Evolutionary conservation across 495 filamentous ascomycete genomes (phyloP).

Genomic region (Daldinia bambusicola): DNA sequence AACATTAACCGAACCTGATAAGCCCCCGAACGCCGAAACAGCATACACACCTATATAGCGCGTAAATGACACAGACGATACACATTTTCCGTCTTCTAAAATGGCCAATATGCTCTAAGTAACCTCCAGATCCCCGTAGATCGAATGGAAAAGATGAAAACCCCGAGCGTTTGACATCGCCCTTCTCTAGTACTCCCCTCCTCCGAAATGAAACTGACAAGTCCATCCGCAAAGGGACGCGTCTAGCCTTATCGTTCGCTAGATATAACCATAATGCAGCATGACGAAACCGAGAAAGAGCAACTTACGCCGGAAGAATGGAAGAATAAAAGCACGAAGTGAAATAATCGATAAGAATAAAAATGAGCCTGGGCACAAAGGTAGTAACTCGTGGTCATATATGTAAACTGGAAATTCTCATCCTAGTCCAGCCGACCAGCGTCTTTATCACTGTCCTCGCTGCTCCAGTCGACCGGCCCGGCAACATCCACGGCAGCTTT

Average conservation of each 20-base stretch:
- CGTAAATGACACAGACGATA: background rate
- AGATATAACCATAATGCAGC: background rate
- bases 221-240: background rate
- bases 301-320: background rate
- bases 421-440: slow-evolving; percentile 19
- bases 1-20: background rate
- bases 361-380: background rate
- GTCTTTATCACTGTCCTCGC: slow-evolving; percentile 44
- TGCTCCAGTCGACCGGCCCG: slow-evolving; percentile 37
- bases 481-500: slow-evolving; percentile 32
- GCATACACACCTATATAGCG: background rate
- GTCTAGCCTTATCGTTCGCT: background rate
- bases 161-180: slow-evolving; percentile 19
- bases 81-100: slow-evolving; percentile 9
- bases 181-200: background rate
- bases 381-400: background rate
- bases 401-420: background rate
- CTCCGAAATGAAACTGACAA: background rate
- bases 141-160: slow-evolving; percentile 9
- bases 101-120: slow-evolving; percentile 1
- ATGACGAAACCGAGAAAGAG: background rate
- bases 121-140: slow-evolving; percentile 12
- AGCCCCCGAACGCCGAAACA: slow-evolving; percentile 13
- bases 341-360: background rate
- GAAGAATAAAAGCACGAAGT: background rate